Base-by-base conservation (phyloP, 495 filamentous ascomycete genomes). In the Penicillium turbatum region DNA sequence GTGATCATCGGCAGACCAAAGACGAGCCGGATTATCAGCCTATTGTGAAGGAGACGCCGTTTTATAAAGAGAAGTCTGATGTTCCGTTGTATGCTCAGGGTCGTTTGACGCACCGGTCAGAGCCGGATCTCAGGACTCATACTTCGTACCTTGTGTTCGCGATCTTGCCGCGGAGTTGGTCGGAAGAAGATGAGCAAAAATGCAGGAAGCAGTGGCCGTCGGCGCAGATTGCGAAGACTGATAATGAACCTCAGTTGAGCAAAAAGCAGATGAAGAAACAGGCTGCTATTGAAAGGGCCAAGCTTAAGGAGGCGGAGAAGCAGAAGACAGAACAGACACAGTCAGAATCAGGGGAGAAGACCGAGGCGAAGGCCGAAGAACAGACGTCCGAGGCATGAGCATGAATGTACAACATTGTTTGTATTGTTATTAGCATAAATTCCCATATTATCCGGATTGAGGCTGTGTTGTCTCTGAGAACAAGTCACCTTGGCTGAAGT, bases 111-210 rank as follows among this genome's bases (percentile, higher is more conserved):
- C 88, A 91, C 55, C 82, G 90, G 21, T 80, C 85, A 5, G 93
- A 97, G 72, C 77, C 84, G 1, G 92, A 99, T 71, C 69, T 97
- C 29, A 96, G 96, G 79, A 91, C 84, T 9, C 93, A 99, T 70
- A 99, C 93, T 0, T 90, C 85, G 11, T 99, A 97, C 68, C 78
- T 99, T 13, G 87, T 95, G 6, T 98, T 99, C 79, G 93, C 95
- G 1, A 72, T 93, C 5, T 71, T 99, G 48, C 95, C 95, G 11
- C 75, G 82, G 44, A 86, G 86, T 47, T 97, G 93, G 95, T 83
- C 73, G 0, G 86, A 82, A 43, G 88, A 86, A 57, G 87, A 96
- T 60, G 93, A 99, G 70, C 74, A 77, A n/a, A 76, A 71, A 13
- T 87, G 84, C 27, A 68, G 71, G 40, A 78, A 73, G 52, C 79